A percentile compares a stretch with the other conserved stretches of the same genome.
These are phyloP conservation scores for Tilletia horrida DNA, from an alignment of 1,284 basidiomycete species.

Conservation along the genomic window DNA sequence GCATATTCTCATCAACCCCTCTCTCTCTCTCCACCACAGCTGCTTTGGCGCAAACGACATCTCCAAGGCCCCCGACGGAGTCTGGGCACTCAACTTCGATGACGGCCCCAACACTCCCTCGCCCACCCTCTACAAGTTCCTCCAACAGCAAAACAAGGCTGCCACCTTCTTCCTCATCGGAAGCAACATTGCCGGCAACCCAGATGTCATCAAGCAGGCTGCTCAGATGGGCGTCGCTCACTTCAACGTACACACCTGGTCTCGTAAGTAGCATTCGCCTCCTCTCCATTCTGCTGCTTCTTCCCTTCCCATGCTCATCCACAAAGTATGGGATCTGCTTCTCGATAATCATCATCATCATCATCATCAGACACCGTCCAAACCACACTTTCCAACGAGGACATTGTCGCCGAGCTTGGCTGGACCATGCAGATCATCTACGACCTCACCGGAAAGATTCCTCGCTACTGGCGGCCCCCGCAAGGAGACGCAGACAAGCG, in stretches of 20 bases:
- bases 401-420: conserved; percentile 71
- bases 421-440: conserved; percentile 79
- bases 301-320: too few species aligned
- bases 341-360: too few species aligned
- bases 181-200: conserved; percentile 25
- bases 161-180: conserved; percentile 42
- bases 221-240: conserved; percentile 34
- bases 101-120: conserved; percentile 47
- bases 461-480: conserved; percentile 46
- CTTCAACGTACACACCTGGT: conserved; percentile 36
- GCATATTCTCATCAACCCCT: too few species aligned
- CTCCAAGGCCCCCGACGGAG: conserved; percentile 62
- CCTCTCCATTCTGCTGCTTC: too few species aligned
- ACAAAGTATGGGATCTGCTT: too few species aligned
- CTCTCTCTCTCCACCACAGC: too few species aligned
- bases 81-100: conserved; percentile 42
- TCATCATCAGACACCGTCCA: conserved; percentile 18
- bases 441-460: conserved; percentile 65
- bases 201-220: conserved; percentile 21
- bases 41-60: conserved; percentile 65
- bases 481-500: conserved; percentile 54
- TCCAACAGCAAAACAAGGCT: conserved; percentile 27
- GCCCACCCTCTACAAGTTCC: conserved; percentile 34
- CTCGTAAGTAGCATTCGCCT: too few species aligned
- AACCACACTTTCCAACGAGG: conserved; percentile 22